Conservation (phyloP, 148 eudicot genomes). For the Salicornia ramosissima region DNA sequence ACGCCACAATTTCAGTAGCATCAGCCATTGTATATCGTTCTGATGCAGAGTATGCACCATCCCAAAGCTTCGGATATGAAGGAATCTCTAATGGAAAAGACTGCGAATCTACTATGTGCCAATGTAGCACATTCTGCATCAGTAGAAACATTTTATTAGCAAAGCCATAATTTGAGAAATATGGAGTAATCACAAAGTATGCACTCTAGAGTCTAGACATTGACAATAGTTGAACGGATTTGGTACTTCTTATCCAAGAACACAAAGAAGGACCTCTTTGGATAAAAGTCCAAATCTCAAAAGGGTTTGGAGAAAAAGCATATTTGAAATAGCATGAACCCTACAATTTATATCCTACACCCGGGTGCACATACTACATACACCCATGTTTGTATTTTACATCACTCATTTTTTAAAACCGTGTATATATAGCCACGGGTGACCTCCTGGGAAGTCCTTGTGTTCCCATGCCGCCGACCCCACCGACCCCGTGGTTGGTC, state of each 20-base stretch:
- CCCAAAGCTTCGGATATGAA: conserved; percentile 79
- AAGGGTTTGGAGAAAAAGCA: background rate
- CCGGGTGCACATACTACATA: no score
- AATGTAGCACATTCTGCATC: conserved; percentile 86
- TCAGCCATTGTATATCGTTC: conserved; percentile 80
- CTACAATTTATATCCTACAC: no score
- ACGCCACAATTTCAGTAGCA: conserved; percentile 81
- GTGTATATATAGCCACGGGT: no score
- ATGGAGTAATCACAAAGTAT: background rate
- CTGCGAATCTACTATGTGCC: conserved; percentile 92
- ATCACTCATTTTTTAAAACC: no score
- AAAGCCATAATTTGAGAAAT: background rate
- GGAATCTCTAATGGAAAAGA: conserved; percentile 93
- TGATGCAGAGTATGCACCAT: conserved; percentile 72
- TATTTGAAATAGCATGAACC: no score
- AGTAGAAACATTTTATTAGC: background rate
- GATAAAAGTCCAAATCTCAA: background rate
- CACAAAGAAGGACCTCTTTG: background rate
- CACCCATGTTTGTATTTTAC: no score
- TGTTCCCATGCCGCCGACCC: no score
- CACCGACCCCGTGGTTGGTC: no score
- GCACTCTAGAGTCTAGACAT: background rate
- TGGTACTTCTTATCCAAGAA: no score
- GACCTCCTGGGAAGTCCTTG: no score
- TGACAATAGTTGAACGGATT: no score